Evolutionary conservation across 192 early-diverging fungal genomes (phyloP), one percentile per base, ranked within the genome.

Genomic region (Backusella sp.): DNA sequence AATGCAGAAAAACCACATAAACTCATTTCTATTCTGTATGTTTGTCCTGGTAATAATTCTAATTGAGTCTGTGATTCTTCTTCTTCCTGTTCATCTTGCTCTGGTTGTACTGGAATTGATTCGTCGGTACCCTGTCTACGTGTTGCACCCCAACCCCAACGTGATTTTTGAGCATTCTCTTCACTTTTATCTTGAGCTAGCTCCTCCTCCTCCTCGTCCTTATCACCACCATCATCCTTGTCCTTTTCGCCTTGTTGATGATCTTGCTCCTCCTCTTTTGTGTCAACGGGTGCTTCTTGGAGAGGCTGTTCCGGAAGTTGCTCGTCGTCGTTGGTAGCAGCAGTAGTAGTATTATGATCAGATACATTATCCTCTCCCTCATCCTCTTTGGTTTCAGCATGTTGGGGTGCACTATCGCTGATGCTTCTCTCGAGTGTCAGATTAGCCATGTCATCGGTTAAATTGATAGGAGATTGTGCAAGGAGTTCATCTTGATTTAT

Each of bases 11-110:
- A 76, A 6, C 88, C 88, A 75, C 90, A 91, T 19, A 90, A 78
- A 80, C 86, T 89, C 66, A 91, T 84, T 52, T 86, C 86, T 42
- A 90, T 85, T 53, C 74, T 74, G 78, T 84, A 87, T 26, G 42
- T 81, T 8, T 74, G 69, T 1, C 83, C 84, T 11, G 76, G 82
- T 66, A 81, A 77, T 35, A 83, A 74, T 35, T 84, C 36, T 67
- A 84, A 41, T 26, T 19, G 74, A 26, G 37, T 37, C 8, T 26
- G 15, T 36, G 23, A 4, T 23, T 37, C 23, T 4, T 14, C 56
- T 14, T 59, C 4, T 0, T 62, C 53, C 12, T 26, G 21, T 9
- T 26, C 19, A 17, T 53, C 15, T 66, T 66, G 66, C 4, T 23
- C 26, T 66, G 15, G 32, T 36, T 68, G 28, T n/a, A n/a, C 66